phyloP scores from a whole-genome alignment of 768 basidiomycete genomes.

The Hebeloma cylindrosporum region DNA sequence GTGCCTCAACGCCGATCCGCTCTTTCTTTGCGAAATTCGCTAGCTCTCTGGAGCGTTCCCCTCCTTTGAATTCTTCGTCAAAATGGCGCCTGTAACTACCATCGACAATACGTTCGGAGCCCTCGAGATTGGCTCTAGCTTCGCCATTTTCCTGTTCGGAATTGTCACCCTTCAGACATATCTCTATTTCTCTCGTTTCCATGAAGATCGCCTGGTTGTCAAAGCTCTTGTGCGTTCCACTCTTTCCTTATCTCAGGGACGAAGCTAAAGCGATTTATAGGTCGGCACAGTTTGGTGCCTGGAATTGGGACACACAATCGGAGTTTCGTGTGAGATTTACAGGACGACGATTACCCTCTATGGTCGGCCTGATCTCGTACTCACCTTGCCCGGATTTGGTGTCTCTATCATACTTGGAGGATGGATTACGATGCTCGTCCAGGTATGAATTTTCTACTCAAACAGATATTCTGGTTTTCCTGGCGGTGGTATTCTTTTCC shows the following conservation, averaged over 20 bases:
- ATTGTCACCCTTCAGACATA: conserved; percentile 25
- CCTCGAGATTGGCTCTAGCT: conserved; percentile 21
- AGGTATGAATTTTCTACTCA: too few relatives aligned
- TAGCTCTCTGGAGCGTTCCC: too few relatives aligned
- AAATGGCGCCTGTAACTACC: too few relatives aligned
- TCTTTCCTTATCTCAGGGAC: background rate
- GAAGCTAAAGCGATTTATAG: background rate
- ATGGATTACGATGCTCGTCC: conserved; percentile 9
- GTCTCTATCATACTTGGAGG: conserved; percentile 12
- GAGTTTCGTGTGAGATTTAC: conserved; percentile 20
- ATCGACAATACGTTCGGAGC: conserved; percentile 21
- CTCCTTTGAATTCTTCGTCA: too few relatives aligned
- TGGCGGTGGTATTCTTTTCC: too few relatives aligned
- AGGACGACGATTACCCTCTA: conserved; percentile 16
- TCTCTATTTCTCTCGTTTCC: conserved; percentile 22
- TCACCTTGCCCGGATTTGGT: conserved; percentile 11
- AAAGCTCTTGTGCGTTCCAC: conserved; percentile 21
- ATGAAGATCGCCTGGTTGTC: conserved; percentile 18
- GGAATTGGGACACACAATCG: conserved; percentile 24
- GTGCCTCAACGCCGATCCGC: too few relatives aligned
- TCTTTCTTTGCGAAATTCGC: too few relatives aligned
- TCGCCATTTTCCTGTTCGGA: conserved; percentile 27
- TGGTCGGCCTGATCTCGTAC: conserved; percentile 4
- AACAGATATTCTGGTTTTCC: too few relatives aligned
- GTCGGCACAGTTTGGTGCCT: conserved; percentile 12